Conservation (phyloP, 768 basidiomycete genomes). For the Boletus rex-veris region DNA sequence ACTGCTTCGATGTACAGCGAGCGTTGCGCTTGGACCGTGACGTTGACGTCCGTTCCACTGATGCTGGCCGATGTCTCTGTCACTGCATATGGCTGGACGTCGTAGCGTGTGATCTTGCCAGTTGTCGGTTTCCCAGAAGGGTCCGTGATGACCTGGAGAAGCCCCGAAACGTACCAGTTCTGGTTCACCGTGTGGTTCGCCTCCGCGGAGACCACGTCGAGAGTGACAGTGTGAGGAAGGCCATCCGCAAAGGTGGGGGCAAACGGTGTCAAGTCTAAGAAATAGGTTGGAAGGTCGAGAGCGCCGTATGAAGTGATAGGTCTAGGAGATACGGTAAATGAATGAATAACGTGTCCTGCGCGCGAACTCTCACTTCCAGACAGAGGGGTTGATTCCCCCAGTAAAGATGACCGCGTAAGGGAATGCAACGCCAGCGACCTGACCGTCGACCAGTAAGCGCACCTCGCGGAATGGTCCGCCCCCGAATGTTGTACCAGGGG, state of each 20-base stretch:
- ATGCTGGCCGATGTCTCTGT: constrained; percentile 46
- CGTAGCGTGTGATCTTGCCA: constrained; percentile 60
- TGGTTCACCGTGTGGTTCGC: constrained; percentile 58
- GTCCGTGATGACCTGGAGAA: constrained; percentile 66
- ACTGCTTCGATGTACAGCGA: constrained; percentile 58
- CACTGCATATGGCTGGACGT: constrained; percentile 54
- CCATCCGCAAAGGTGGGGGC: constrained; percentile 66
- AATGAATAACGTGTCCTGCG: not conserved
- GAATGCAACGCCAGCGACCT: constrained; percentile 53
- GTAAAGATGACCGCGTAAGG: constrained; percentile 67
- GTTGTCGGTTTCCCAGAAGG: constrained; percentile 61
- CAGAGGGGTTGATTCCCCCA: constrained; percentile 64
- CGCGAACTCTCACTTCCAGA: constrained; percentile 54
- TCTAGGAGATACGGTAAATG: constrained; percentile 28
- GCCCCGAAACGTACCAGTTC: constrained; percentile 77
- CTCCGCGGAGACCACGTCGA: constrained; percentile 74
- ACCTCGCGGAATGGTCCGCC: constrained; percentile 62
- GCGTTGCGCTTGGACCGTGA: constrained; percentile 60
- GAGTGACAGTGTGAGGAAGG: constrained; percentile 62
- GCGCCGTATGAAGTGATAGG: constrained; percentile 78
- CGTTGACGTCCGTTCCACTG: constrained; percentile 46
- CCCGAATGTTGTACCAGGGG: constrained; percentile 42
- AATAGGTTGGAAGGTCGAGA: constrained; percentile 73
- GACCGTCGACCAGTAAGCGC: constrained; percentile 54
- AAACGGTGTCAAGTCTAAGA: constrained; percentile 75